phyloP scores from a whole-genome alignment of 1,139 yeast genomes.

The Pichia sp. region DNA sequence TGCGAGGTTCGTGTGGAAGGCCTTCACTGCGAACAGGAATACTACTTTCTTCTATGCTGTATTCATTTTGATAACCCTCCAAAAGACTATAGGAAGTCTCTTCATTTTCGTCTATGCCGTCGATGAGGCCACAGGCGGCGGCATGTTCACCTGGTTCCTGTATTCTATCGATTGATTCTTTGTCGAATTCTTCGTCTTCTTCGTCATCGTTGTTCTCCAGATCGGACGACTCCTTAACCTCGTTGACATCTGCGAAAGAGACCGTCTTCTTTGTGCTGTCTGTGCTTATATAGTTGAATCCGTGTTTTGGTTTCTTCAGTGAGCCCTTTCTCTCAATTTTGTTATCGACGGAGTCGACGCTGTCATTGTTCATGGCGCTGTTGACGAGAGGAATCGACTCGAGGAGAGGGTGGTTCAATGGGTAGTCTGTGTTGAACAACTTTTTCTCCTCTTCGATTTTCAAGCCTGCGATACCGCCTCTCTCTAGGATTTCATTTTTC shows the following conservation, averaged over 20 bases:
- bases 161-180: neutral
- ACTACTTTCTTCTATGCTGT: conserved; percentile 3
- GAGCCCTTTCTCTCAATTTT: conserved; percentile 29
- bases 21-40: conserved; percentile 7
- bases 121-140: neutral
- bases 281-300: conserved; percentile 12
- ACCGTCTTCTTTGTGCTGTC: conserved; percentile 27
- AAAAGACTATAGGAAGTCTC: conserved; percentile 6
- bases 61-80: conserved; percentile 4
- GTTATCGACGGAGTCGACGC: conserved; percentile 12
- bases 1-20: no score
- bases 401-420: conserved; percentile 1
- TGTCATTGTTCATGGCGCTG: conserved; percentile 2
- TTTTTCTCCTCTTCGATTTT: conserved; percentile 26
- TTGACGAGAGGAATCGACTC: neutral
- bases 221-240: conserved; percentile 12
- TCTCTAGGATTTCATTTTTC: conserved; percentile 76
- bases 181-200: neutral
- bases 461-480: conserved; percentile 30
- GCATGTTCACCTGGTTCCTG: neutral
- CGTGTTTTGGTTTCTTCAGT: conserved; percentile 24
- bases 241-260: conserved; percentile 27
- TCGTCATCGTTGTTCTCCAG: neutral
- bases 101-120: neutral
- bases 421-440: conserved; percentile 17